Evolutionary conservation across 345 rosid genomes (phyloP), one percentile per base, ranked within the genome.

Genomic region (Arabidopsis suecica): DNA sequence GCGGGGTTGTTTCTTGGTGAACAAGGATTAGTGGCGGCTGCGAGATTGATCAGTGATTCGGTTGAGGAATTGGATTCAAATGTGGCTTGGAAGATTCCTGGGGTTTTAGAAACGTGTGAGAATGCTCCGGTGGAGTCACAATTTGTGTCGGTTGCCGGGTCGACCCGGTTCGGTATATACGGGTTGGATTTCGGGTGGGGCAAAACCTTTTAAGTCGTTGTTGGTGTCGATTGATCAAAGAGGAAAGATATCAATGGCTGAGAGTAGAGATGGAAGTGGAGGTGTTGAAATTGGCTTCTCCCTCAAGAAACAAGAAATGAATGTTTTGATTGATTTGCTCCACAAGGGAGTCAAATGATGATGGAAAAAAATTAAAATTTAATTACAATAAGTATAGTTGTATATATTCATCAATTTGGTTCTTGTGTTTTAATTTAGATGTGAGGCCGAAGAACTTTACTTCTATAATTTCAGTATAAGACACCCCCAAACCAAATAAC

Each of bases 231-330:
- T 50, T 9, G 55, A 50, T 50, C 55, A 50, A 2, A 22, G 55
- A 20, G 55, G 30, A 50, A 22, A 20, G 13, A 22, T 50, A 20
- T 20, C 55, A 50, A 50, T 50, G 30, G 30, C 55, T 3, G 55
- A 50, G 55, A 50, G 53, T 50, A 50, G 0, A 9, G 30, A 50
- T 51, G 57, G 57, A 10, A 23, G 25, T 23, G 25, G 57, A 4
- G 57, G 32, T 22, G 57, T 51, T 23, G 57, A 51, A 7, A 14
- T 51, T 51, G 33, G 57, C 57, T 51, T 51, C 7, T 51, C 57
- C 0, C 57, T 51, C 14, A 51, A 10, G n/a, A 9, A 51, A 51
- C 57, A 23, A 9, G 57, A 51, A 51, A 51, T 51, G 57, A 10
- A 51, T 51, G 32, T 22, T 9, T 51, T 51, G n/a, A 51, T 51